These are phyloP conservation scores for Polytrichum formosum DNA, from an alignment of 225 moss, liverwort and hornwort genomes.

Conservation along the genomic window DNA sequence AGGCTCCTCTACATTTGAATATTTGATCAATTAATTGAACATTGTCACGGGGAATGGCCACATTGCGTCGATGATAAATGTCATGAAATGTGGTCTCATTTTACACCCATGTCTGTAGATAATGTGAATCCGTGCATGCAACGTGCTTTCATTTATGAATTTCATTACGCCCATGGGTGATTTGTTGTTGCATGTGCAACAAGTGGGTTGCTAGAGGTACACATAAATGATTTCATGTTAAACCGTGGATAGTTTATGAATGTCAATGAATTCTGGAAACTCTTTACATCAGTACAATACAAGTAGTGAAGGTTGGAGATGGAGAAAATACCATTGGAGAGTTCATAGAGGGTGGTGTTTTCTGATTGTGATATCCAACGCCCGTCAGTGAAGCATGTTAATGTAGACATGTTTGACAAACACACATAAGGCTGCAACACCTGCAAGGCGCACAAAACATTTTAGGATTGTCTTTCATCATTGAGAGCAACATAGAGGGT, in stretches of 20 bases:
- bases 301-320: background rate
- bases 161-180: background rate
- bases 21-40: too few species aligned
- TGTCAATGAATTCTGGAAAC: background rate
- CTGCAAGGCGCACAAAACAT: conserved; percentile 13
- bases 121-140: background rate
- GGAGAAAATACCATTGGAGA: conserved; percentile 26
- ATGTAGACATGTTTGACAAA: conserved; percentile 39
- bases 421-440: conserved; percentile 55
- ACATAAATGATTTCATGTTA: too few species aligned
- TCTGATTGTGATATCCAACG: conserved; percentile 32
- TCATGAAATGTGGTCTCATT: background rate
- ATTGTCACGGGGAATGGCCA: too few species aligned
- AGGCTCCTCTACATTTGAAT: too few species aligned
- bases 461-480: background rate
- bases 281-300: background rate
- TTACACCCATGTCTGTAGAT: background rate
- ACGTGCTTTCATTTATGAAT: background rate
- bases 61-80: too few species aligned
- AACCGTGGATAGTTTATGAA: too few species aligned
- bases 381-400: conserved; percentile 32
- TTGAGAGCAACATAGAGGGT: background rate
- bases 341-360: conserved; percentile 35
- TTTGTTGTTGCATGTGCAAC: too few species aligned
- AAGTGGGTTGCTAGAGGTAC: too few species aligned